These are phyloP conservation scores for Venturia oleaginea DNA, from an alignment of 2,329 filamentous ascomycete genomes.

Conservation along the genomic window DNA sequence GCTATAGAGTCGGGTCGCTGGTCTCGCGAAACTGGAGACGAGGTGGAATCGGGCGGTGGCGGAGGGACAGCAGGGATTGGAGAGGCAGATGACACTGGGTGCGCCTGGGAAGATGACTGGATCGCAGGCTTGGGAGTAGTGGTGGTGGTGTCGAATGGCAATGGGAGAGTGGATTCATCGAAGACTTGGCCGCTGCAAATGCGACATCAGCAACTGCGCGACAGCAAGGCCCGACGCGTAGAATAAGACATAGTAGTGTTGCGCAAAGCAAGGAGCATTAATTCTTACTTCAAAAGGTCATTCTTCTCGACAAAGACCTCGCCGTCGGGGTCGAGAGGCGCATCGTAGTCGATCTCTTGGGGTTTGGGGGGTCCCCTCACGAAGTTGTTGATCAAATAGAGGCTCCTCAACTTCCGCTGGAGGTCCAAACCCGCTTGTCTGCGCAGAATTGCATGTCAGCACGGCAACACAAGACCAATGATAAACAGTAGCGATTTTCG, in stretches of 20 bases:
- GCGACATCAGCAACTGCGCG: slow-evolving; percentile 5
- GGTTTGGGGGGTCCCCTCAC: slow-evolving; percentile 46
- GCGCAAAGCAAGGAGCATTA: slow-evolving; percentile 10
- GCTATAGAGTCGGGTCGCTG: slow-evolving; percentile 4
- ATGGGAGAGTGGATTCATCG: slow-evolving; percentile 9
- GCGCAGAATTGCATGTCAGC: slow-evolving; percentile 25
- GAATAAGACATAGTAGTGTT: neutral
- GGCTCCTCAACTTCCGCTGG: slow-evolving; percentile 83
- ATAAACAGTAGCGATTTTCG: slow-evolving; percentile 25
- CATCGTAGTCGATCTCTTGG: slow-evolving; percentile 46
- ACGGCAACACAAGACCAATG: slow-evolving; percentile 29
- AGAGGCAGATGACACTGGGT: neutral
- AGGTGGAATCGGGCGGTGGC: neutral
- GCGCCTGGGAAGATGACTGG: neutral
- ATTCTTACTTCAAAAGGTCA: slow-evolving; percentile 47
- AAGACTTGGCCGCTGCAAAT: slow-evolving; percentile 11
- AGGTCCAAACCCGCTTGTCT: slow-evolving; percentile 38
- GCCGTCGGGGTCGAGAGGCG: slow-evolving; percentile 40
- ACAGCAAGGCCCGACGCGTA: slow-evolving; percentile 6
- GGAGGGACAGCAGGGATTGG: neutral
- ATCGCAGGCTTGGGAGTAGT: neutral
- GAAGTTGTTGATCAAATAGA: slow-evolving; percentile 60
- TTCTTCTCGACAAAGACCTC: slow-evolving; percentile 48
- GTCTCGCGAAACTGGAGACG: neutral
- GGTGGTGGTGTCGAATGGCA: slow-evolving; percentile 10